Base-by-base conservation (phyloP, 2,329 filamentous ascomycete species). In the Pseudopyrenochaeta lycopersici region DNA sequence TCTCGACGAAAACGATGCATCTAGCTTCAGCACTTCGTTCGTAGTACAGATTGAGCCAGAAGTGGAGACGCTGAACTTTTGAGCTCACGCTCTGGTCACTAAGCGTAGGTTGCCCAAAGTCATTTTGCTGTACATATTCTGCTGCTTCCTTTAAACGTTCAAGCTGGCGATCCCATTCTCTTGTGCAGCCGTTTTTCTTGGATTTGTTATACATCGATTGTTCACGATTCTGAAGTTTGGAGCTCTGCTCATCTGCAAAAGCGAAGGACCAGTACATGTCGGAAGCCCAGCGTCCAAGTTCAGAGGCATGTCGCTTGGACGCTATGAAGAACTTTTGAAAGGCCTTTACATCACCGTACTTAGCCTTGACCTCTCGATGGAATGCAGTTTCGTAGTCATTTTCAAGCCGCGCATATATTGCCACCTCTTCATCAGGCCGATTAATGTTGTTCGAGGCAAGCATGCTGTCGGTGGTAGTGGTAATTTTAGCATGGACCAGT, bases 1-100 rank as follows among this genome's bases (percentile, higher is more conserved):
- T 84, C 56, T 91, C 83, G 0, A 96, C 92, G 73, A 99, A 98
- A 0, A 98, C 85, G 49, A 99, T 96, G 67, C 92, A 96, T 55
- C 88, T 87, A 23, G 83, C 80, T 6, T 86, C 81, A 1, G 80
- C 81, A 2, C 80, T 76, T 2, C 80, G 74, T 29, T 83, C 77
- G 65, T 92, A 97, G 44, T 88, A 83, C 7, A 85, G 74, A 2
- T 75, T 70, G 1, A 98, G 79, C 49, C 87, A 85, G 2, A 79
- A 69, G 18, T 86, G 72, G 0, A 98, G 82, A 4, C 82, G 64
- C 3, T 83, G 74, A 0, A 94, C 88, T 72, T 98, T 99, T 14
- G 86, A 80, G 21, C 92, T 96, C 11, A 96, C 66, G 2, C 81
- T 68, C 1, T 65, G 55, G 21, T 73, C 70, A 18, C 76, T 73